A percentile compares a stretch with the other conserved stretches of the same genome.
Evolutionary conservation across 441 rosid genomes (phyloP).

Genomic region (Corymbia citriodora): DNA sequence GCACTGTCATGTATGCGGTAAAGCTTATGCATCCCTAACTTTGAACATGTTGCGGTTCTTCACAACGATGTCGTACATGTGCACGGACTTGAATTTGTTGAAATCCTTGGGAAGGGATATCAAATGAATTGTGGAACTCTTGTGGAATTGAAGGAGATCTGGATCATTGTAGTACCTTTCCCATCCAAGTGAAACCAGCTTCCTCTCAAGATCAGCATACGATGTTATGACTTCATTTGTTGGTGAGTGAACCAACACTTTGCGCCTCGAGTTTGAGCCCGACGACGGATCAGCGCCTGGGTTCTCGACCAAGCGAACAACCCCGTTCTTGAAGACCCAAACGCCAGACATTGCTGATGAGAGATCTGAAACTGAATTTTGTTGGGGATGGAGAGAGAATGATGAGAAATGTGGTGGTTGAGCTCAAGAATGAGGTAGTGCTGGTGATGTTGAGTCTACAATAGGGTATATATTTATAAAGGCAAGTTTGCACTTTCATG

Average conservation of each 20-base stretch:
- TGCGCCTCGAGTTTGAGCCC: slow-evolving; percentile 19
- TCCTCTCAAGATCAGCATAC: slow-evolving; percentile 46
- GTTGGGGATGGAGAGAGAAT: neutral
- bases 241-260: slow-evolving; percentile 56
- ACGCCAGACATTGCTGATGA: slow-evolving; percentile 58
- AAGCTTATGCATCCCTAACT: slow-evolving; percentile 39
- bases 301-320: slow-evolving; percentile 54
- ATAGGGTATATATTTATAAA: neutral
- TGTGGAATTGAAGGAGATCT: slow-evolving; percentile 68
- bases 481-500: neutral
- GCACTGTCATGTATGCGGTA: neutral
- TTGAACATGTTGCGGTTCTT: slow-evolving; percentile 68
- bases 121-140: slow-evolving; percentile 52
- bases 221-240: slow-evolving; percentile 56
- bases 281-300: slow-evolving; percentile 30
- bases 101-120: slow-evolving; percentile 82
- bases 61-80: slow-evolving; percentile 84
- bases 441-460: neutral
- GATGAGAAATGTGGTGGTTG: neutral
- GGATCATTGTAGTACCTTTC: slow-evolving; percentile 68
- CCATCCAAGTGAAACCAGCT: slow-evolving; percentile 66
- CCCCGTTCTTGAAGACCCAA: slow-evolving; percentile 72
- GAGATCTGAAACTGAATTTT: neutral
- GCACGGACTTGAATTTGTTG: slow-evolving; percentile 53
- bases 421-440: neutral